Percentiles rank a stretch among this genome's conserved stretches.
Conservation (phyloP, 306 rosid genomes). For the Arachis stenosperma region DNA sequence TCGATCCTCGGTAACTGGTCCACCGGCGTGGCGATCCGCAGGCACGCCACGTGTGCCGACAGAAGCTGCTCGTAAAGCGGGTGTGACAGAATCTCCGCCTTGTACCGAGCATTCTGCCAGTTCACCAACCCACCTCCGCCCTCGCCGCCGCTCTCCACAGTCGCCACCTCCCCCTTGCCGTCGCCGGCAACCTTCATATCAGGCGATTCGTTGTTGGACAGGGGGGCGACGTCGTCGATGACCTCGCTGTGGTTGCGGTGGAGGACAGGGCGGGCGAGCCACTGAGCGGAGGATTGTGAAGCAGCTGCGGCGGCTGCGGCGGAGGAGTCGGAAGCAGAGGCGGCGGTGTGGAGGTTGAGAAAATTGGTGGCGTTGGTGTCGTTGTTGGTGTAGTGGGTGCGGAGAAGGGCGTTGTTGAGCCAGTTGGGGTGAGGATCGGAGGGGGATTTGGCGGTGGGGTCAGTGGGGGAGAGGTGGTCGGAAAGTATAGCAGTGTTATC, state of each 20-base stretch:
- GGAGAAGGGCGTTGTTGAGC: slow-evolving; percentile 98
- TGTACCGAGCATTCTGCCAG: slow-evolving; percentile 84
- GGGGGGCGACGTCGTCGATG: slow-evolving; percentile 55
- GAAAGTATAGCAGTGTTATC: slow-evolving; percentile 41
- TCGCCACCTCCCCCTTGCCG: slow-evolving; percentile 49
- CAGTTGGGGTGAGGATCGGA: slow-evolving; percentile 77
- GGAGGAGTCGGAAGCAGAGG: slow-evolving; percentile 56
- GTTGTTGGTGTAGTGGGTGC: slow-evolving; percentile 54
- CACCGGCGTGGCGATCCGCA: slow-evolving; percentile 96
- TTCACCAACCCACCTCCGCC: slow-evolving; percentile 52
- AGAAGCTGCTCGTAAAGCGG: slow-evolving; percentile 90
- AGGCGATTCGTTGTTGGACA: slow-evolving; percentile 67
- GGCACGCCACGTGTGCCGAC: slow-evolving; percentile 92
- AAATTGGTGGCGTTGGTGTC: slow-evolving; percentile 51
- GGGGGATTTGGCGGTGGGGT: slow-evolving; percentile 53
- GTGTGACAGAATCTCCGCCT: slow-evolving; percentile 83
- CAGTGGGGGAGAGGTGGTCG: slow-evolving; percentile 47
- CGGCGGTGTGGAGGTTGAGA: slow-evolving; percentile 80
- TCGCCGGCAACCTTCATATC: slow-evolving; percentile 49
- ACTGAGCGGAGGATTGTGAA: slow-evolving; percentile 67
- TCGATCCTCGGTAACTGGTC: slow-evolving; percentile 97
- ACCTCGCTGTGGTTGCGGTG: slow-evolving; percentile 83
- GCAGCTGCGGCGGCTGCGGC: slow-evolving; percentile 14
- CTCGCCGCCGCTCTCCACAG: slow-evolving; percentile 43
- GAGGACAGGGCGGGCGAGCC: slow-evolving; percentile 75